Conservation (phyloP, 306 rosid genomes). For the Trifolium dubium region DNA sequence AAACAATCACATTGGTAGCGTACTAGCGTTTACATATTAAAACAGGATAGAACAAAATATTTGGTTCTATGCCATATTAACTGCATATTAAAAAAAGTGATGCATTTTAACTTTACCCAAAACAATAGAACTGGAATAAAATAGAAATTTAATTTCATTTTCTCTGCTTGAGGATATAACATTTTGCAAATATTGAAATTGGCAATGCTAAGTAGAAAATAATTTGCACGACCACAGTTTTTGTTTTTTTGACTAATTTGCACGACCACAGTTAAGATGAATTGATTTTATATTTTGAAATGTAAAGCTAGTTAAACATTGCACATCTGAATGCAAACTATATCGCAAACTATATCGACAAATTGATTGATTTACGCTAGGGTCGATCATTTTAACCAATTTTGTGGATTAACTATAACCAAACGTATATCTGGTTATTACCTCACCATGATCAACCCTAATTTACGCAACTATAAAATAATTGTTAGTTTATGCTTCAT, state of each 20-base stretch:
- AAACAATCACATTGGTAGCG: neutral
- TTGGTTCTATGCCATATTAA: neutral
- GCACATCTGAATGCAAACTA: too few species aligned
- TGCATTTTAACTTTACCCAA: neutral
- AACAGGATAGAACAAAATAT: neutral
- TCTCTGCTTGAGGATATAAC: neutral
- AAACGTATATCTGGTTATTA: too few species aligned
- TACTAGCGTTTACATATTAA: neutral
- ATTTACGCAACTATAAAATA: too few species aligned
- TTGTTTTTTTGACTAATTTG: too few species aligned
- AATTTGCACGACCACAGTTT: too few species aligned
- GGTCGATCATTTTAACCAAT: too few species aligned
- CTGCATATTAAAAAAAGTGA: neutral
- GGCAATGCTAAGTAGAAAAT: neutral
- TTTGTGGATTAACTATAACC: too few species aligned
- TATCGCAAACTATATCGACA: too few species aligned
- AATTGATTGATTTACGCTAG: too few species aligned
- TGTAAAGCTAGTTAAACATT: neutral
- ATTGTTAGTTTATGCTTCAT: too few species aligned
- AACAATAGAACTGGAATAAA: neutral
- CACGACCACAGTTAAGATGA: neutral
- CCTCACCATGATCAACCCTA: too few species aligned
- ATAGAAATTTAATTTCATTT: neutral
- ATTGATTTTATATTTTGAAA: neutral
- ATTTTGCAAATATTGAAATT: slow-evolving; percentile 1